Conservation (phyloP, 495 filamentous ascomycete species). For the Neohortaea acidophila region DNA sequence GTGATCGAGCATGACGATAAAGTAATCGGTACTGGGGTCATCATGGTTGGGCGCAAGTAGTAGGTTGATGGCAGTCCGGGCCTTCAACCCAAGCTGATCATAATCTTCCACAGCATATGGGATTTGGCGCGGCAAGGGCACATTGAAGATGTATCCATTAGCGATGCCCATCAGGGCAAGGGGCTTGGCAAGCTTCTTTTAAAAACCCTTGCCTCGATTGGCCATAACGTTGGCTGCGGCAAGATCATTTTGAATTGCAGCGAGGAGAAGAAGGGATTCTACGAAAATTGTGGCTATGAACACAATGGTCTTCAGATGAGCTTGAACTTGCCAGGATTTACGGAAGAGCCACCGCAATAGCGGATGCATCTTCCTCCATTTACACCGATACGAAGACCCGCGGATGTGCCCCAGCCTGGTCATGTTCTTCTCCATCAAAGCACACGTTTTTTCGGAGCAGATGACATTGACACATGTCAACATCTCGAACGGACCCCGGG, state of each 20-base stretch:
- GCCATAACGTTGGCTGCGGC: background rate
- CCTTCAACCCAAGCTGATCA: background rate
- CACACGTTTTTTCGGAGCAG: too few relatives aligned
- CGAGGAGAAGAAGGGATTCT: background rate
- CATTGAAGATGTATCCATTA: background rate
- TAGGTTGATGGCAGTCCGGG: background rate
- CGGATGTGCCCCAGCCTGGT: too few relatives aligned
- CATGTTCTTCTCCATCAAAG: too few relatives aligned
- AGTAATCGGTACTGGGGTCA: background rate
- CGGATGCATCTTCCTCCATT: too few relatives aligned
- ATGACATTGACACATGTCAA: too few relatives aligned
- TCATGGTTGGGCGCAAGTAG: background rate
- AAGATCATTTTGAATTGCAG: background rate
- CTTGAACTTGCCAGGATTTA: background rate
- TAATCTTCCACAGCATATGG: background rate
- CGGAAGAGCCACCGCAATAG: background rate
- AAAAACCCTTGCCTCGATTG: background rate
- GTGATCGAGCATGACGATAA: background rate
- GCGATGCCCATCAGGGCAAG: background rate
- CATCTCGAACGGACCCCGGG: too few relatives aligned
- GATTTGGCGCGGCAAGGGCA: background rate
- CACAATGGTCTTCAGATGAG: background rate
- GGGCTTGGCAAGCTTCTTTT: background rate
- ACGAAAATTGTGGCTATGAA: conserved; percentile 1
- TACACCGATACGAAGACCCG: too few relatives aligned